Evolutionary conservation across 768 basidiomycete genomes (phyloP).

Genomic region (Lentinula detonsa): DNA sequence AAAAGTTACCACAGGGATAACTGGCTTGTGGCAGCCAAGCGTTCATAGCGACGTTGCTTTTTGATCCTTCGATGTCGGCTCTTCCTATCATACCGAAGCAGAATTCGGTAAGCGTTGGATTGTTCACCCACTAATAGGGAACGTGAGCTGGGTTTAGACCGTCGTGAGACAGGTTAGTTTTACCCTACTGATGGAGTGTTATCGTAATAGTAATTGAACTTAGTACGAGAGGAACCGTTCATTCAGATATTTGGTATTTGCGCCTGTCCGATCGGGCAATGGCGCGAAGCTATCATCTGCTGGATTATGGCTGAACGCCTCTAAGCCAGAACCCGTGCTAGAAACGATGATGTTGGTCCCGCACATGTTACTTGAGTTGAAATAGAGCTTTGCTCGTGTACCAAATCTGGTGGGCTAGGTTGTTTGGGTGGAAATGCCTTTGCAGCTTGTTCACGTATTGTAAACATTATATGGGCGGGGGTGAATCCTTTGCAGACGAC

Average conservation of each 20-base stretch:
- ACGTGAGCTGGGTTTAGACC: conserved; percentile 80
- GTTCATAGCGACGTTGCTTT: conserved; percentile 81
- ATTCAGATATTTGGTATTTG: conserved; percentile 68
- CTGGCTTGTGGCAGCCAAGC: conserved; percentile 80
- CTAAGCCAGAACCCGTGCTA: conserved; percentile 79
- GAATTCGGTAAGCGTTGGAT: conserved; percentile 78
- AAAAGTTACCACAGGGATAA: conserved; percentile 73
- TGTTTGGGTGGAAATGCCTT: conserved; percentile 47
- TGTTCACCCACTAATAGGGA: conserved; percentile 78
- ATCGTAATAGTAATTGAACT: conserved; percentile 65
- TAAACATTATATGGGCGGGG: conserved; percentile 63
- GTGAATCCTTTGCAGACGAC: conserved; percentile 78
- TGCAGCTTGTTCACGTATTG: conserved; percentile 47
- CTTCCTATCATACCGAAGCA: conserved; percentile 79
- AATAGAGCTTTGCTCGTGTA: conserved; percentile 70
- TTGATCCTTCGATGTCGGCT: conserved; percentile 80
- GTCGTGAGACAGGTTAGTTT: conserved; percentile 84
- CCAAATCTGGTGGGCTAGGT: conserved; percentile 54
- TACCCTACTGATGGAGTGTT: conserved; percentile 78
- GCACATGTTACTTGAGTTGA: conserved; percentile 56
- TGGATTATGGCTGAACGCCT: conserved; percentile 84
- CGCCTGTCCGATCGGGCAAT: conserved; percentile 74
- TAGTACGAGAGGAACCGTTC: conserved; percentile 37
- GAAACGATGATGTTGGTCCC: conserved; percentile 68
- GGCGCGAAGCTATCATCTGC: conserved; percentile 77